Conservation (phyloP, 495 filamentous ascomycete species). For the Oleoguttula mirabilis region DNA sequence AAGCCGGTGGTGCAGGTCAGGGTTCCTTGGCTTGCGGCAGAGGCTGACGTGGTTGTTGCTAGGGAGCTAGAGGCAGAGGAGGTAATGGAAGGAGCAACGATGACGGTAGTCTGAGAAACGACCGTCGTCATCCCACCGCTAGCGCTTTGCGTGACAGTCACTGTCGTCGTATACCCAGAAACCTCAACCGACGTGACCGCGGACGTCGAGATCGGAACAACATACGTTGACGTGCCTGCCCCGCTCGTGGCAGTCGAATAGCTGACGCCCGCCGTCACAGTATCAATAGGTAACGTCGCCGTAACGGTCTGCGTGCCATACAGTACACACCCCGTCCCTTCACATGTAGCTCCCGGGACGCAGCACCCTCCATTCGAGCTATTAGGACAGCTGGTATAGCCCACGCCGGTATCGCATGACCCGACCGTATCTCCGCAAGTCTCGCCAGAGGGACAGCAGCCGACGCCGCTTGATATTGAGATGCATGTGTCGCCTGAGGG, state of each 20-base stretch:
- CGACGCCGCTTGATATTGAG: conserved; percentile 60
- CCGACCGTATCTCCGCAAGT: conserved; percentile 55
- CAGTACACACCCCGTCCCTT: conserved; percentile 65
- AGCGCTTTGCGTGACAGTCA: conserved; percentile 8
- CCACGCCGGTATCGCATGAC: conserved; percentile 40
- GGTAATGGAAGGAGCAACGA: background rate
- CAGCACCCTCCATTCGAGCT: conserved; percentile 77
- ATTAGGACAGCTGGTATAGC: conserved; percentile 55
- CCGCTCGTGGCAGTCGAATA: no score
- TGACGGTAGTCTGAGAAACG: conserved; percentile 2
- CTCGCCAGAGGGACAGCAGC: conserved; percentile 68
- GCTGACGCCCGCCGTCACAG: conserved; percentile 8
- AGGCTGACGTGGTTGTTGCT: conserved; percentile 23
- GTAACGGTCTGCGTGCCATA: conserved; percentile 17
- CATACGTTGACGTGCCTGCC: no score
- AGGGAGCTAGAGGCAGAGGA: no score
- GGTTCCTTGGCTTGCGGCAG: conserved; percentile 12
- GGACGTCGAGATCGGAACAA: no score
- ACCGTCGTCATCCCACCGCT: conserved; percentile 9
- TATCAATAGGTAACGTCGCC: conserved; percentile 14
- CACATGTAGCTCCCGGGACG: conserved; percentile 66
- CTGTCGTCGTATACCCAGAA: conserved; percentile 12
- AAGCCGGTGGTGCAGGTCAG: conserved; percentile 45
- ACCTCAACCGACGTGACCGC: background rate
- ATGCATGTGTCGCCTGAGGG: conserved; percentile 52